Percentiles rank a stretch among this genome's conserved stretches.
Conservation (phyloP, 768 basidiomycete genomes). For the Leccinum broughii region DNA sequence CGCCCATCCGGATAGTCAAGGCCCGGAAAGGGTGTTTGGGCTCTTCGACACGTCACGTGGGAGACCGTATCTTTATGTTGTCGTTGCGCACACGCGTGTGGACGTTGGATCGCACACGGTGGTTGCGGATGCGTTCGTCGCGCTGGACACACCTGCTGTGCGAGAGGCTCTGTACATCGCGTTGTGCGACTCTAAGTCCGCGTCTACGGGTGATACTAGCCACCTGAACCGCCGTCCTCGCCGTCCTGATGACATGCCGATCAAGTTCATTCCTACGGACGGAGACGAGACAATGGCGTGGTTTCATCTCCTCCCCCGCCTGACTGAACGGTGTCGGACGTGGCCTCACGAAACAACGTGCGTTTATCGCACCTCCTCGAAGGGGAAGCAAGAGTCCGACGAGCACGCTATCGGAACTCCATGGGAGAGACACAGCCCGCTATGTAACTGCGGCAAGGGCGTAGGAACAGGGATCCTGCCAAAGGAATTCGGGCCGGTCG, state of each 20-base stretch:
- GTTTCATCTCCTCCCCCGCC: conserved; percentile 51
- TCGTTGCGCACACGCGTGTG: conserved; percentile 45
- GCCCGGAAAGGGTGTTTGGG: conserved; percentile 8
- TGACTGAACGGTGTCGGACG: conserved; percentile 54
- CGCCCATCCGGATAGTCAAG: too few relatives aligned
- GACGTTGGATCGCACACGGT: conserved; percentile 46
- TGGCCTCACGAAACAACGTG: conserved; percentile 51
- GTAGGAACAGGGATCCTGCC: conserved; percentile 16
- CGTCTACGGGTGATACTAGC: too few relatives aligned
- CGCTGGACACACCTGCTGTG: conserved; percentile 31
- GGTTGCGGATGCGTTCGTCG: conserved; percentile 48
- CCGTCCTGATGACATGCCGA: background rate
- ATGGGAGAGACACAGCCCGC: conserved; percentile 6
- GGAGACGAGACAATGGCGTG: conserved; percentile 36
- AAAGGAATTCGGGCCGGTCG: conserved; percentile 39
- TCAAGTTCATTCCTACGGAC: conserved; percentile 17
- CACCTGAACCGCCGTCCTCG: background rate
- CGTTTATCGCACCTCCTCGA: conserved; percentile 19
- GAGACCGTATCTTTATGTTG: conserved; percentile 40
- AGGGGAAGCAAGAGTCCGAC: conserved; percentile 23
- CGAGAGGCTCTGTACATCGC: background rate
- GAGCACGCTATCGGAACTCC: conserved; percentile 33
- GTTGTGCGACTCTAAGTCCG: background rate
- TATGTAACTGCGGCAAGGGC: conserved; percentile 19
- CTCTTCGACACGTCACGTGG: conserved; percentile 16